phyloP scores from a whole-genome alignment of 805 yeast genomes.

The Wickerhamomyces canadensis region DNA sequence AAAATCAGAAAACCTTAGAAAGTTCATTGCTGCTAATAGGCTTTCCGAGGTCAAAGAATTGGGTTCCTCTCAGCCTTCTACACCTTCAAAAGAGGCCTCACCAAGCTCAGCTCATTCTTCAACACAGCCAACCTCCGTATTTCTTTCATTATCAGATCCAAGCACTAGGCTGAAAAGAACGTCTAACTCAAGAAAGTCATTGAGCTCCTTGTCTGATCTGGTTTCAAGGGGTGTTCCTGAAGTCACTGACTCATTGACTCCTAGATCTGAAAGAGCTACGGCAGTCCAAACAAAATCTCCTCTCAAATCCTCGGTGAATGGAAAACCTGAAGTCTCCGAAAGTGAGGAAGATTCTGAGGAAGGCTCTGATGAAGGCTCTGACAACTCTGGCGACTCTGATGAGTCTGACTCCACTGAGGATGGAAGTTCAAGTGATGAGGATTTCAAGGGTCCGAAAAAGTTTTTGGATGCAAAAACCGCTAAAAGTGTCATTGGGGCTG shows the following conservation, averaged over 20 bases:
- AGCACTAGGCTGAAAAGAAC: constrained; percentile 1
- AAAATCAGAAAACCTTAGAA: constrained; percentile 9
- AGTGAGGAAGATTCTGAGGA: constrained; percentile 6
- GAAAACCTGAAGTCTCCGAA: too few relatives aligned
- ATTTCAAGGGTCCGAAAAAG: constrained; percentile 15
- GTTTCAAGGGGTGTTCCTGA: constrained; percentile 65
- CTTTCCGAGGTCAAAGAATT: constrained; percentile 2
- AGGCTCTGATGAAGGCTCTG: constrained; percentile 6
- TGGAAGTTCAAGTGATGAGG: constrained; percentile 3
- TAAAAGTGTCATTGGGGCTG: constrained; percentile 32
- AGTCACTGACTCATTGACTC: constrained; percentile 42
- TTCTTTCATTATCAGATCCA: background rate
- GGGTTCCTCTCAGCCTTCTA: constrained; percentile 14
- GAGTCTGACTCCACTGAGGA: constrained; percentile 9
- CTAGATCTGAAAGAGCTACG: constrained; percentile 14
- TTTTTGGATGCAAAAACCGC: constrained; percentile 43
- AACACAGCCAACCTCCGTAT: too few relatives aligned
- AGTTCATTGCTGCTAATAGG: constrained; percentile 9
- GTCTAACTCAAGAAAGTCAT: constrained; percentile 33
- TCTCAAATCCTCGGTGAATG: constrained; percentile 3
- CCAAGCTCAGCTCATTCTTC: constrained; percentile 12
- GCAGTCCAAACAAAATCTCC: background rate
- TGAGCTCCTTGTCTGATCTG: constrained; percentile 51
- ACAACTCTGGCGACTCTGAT: constrained; percentile 9
- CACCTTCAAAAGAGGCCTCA: constrained; percentile 12